phyloP scores from a whole-genome alignment of 2,329 filamentous ascomycete species.

The Chaetomium globosum region DNA sequence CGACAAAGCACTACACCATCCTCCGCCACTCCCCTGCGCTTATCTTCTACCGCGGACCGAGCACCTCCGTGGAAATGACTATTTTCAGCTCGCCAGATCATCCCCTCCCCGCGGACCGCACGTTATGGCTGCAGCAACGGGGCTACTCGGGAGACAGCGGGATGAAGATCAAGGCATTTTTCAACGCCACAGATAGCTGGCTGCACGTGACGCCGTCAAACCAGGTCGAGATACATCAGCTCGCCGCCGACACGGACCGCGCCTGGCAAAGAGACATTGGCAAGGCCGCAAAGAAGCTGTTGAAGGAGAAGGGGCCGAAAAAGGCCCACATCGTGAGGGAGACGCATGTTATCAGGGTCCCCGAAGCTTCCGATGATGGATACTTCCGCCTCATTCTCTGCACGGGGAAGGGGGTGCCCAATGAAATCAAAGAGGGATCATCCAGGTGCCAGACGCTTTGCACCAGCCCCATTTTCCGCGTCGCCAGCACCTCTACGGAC shows the following conservation, averaged over 20 bases:
- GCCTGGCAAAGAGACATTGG: constrained; percentile 69
- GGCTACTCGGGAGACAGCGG: constrained; percentile 70
- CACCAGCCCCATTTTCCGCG: constrained; percentile 66
- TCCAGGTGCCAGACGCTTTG: constrained; percentile 56
- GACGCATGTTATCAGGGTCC: constrained; percentile 67
- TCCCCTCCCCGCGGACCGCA: constrained; percentile 59
- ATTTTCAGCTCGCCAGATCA: constrained; percentile 59
- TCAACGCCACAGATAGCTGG: constrained; percentile 64
- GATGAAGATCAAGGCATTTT: constrained; percentile 65
- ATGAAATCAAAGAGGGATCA: constrained; percentile 20
- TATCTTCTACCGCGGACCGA: constrained; percentile 67
- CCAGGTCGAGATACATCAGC: constrained; percentile 50
- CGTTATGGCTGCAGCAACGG: constrained; percentile 68
- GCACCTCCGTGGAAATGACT: constrained; percentile 65
- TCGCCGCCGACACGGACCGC: constrained; percentile 62
- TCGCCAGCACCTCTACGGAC: constrained; percentile 67
- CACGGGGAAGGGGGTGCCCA: constrained; percentile 42
- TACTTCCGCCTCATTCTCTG: constrained; percentile 71
- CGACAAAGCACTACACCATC: constrained; percentile 66
- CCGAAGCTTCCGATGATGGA: constrained; percentile 63
- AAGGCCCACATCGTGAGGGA: constrained; percentile 59
- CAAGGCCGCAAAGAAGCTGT: constrained; percentile 62
- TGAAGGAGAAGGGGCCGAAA: constrained; percentile 47
- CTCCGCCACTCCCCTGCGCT: constrained; percentile 66
- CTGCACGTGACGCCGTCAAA: constrained; percentile 66